phyloP scores from a whole-genome alignment of 805 yeast species.

The Saccharomycopsis oosterbeekiorum region DNA sequence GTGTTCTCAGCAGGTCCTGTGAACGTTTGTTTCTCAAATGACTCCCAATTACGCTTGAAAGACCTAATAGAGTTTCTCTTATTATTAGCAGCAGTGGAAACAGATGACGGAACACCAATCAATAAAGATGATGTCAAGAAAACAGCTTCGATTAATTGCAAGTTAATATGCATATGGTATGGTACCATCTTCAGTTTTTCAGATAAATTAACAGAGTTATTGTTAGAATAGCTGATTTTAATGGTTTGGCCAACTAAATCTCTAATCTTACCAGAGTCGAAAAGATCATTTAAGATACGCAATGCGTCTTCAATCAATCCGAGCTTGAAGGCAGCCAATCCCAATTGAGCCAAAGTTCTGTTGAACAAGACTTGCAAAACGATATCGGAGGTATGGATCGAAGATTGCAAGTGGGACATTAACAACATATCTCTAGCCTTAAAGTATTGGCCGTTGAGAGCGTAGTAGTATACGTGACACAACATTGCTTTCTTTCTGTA shows the following conservation, averaged over 20 bases:
- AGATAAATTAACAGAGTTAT: conserved; percentile 28
- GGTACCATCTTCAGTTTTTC: conserved; percentile 84
- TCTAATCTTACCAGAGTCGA: conserved; percentile 75
- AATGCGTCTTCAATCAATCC: conserved; percentile 83
- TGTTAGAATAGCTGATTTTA: conserved; percentile 45
- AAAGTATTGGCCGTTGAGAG: conserved; percentile 75
- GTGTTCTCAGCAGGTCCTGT: conserved; percentile 97
- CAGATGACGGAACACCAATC: conserved; percentile 86
- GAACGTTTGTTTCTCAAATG: conserved; percentile 88
- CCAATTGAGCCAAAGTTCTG: conserved; percentile 91
- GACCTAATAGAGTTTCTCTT: conserved; percentile 64
- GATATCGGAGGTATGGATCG: conserved; percentile 78
- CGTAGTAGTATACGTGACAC: conserved; percentile 80
- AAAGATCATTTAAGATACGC: conserved; percentile 79
- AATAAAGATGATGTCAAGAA: conserved; percentile 84
- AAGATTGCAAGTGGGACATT: conserved; percentile 73
- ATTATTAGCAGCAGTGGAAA: conserved; percentile 49
- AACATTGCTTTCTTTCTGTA: conserved; percentile 79
- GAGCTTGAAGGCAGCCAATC: conserved; percentile 86
- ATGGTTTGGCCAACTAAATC: conserved; percentile 91
- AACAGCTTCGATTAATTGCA: conserved; percentile 89
- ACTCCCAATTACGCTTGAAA: conserved; percentile 83
- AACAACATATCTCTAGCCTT: conserved; percentile 84
- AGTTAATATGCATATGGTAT: conserved; percentile 95
- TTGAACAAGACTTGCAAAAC: conserved; percentile 85